Percentiles rank a stretch among this genome's conserved stretches.
Conservation (phyloP, 2,329 filamentous ascomycete genomes). For the Diaporthe sp. region DNA sequence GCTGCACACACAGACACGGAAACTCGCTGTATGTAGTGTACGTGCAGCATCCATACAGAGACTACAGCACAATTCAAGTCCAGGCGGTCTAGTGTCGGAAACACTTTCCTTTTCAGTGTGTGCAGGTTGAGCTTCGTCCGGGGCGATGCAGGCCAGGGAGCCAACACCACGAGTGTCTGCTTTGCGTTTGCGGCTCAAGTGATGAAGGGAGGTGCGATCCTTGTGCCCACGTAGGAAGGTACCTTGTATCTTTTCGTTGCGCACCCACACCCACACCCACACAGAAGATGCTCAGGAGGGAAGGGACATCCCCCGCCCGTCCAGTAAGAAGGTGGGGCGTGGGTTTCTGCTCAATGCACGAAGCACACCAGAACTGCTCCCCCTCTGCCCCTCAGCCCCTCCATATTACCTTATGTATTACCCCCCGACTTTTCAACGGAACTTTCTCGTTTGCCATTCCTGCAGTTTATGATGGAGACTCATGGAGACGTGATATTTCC, state of each 20-base stretch:
- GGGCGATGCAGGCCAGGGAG: slow-evolving; percentile 14
- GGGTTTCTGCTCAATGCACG: slow-evolving; percentile 19
- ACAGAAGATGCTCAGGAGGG: background rate
- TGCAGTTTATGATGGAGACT: slow-evolving; percentile 14
- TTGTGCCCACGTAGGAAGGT: slow-evolving; percentile 17
- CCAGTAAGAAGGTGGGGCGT: slow-evolving; percentile 5
- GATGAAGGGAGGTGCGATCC: slow-evolving; percentile 14
- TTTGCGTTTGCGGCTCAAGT: slow-evolving; percentile 28
- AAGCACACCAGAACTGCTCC: slow-evolving; percentile 19
- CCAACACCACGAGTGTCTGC: slow-evolving; percentile 10
- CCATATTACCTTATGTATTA: slow-evolving; percentile 31
- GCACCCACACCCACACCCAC: background rate
- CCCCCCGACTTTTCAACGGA: background rate
- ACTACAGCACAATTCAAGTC: background rate
- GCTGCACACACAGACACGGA: background rate
- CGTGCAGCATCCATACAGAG: background rate
- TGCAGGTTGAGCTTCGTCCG: background rate
- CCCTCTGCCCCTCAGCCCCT: slow-evolving; percentile 7
- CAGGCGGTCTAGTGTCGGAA: background rate
- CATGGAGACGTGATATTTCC: slow-evolving; percentile 13
- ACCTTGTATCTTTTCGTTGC: slow-evolving; percentile 1
- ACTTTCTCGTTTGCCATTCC: slow-evolving; percentile 3
- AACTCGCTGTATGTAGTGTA: background rate
- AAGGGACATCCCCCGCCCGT: background rate
- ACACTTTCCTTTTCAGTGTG: slow-evolving; percentile 4